Conservation (phyloP, 1,284 basidiomycete species). For the Cryptococcus hybrid region DNA sequence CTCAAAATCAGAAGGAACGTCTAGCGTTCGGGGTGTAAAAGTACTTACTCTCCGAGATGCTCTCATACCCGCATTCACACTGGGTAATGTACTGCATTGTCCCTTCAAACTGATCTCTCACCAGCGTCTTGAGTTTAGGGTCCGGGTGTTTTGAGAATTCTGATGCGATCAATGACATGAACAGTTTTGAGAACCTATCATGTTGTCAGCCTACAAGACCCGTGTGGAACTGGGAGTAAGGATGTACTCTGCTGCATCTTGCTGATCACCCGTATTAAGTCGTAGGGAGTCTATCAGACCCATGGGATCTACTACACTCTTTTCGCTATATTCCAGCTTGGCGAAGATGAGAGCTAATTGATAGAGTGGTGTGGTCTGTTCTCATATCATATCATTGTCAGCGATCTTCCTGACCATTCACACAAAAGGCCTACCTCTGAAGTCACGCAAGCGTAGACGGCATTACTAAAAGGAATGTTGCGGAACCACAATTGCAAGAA, state of each 20-base stretch:
- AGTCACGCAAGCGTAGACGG: slow-evolving; percentile 59
- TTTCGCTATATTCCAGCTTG: slow-evolving; percentile 69
- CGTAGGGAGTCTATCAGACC: slow-evolving; percentile 78
- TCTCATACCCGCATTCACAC: slow-evolving; percentile 70
- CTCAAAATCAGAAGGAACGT: background rate
- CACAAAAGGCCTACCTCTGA: slow-evolving; percentile 49
- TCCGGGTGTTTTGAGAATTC: slow-evolving; percentile 69
- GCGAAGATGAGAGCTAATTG: slow-evolving; percentile 60
- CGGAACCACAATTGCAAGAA: slow-evolving; percentile 79
- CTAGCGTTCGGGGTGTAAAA: background rate
- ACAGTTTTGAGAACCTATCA: slow-evolving; percentile 83
- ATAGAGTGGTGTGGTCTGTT: slow-evolving; percentile 54
- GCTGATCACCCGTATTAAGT: slow-evolving; percentile 76
- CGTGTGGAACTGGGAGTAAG: background rate
- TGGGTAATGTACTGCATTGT: slow-evolving; percentile 71
- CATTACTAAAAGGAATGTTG: slow-evolving; percentile 62
- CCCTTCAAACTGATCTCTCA: slow-evolving; percentile 81
- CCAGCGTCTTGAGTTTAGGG: slow-evolving; percentile 61
- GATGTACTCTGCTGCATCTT: slow-evolving; percentile 88
- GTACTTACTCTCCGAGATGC: slow-evolving; percentile 54
- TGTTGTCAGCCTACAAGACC: slow-evolving; percentile 11
- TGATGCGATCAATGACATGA: slow-evolving; percentile 77
- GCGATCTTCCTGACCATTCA: background rate
- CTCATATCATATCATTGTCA: slow-evolving; percentile 5
- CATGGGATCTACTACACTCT: slow-evolving; percentile 72